phyloP scores from a whole-genome alignment of 306 rosid species.

The Macrotyloma uniflorum region DNA sequence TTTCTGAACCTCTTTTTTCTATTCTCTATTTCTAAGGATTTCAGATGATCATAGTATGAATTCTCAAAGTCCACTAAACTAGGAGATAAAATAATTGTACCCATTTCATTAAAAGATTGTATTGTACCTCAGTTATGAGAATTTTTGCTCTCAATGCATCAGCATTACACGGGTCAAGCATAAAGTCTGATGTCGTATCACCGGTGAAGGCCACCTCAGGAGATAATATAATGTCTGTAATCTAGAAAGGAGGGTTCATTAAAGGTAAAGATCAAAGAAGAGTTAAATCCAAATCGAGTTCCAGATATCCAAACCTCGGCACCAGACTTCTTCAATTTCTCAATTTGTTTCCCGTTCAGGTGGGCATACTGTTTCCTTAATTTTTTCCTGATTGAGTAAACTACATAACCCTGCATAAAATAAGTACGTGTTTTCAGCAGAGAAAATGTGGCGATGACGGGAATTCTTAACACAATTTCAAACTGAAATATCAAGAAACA shows the following conservation, averaged over 20 bases:
- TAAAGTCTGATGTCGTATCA: slow-evolving; percentile 85
- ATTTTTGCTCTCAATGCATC: slow-evolving; percentile 98
- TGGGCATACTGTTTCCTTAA: slow-evolving; percentile 86
- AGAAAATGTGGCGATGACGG: neutral
- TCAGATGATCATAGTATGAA: slow-evolving; percentile 2
- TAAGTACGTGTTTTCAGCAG: neutral
- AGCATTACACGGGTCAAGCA: slow-evolving; percentile 91
- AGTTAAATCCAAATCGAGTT: slow-evolving; percentile 20
- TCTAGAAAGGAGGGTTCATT: slow-evolving; percentile 59
- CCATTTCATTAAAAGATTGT: slow-evolving; percentile 16
- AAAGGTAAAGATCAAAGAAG: slow-evolving; percentile 20
- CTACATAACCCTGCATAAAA: slow-evolving; percentile 80
- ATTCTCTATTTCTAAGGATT: slow-evolving; percentile 11
- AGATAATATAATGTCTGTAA: slow-evolving; percentile 78
- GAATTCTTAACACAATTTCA: neutral
- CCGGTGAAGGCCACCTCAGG: slow-evolving; percentile 99
- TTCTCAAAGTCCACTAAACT: slow-evolving; percentile 1
- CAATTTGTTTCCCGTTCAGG: slow-evolving; percentile 92
- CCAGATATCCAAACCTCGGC: slow-evolving; percentile 69
- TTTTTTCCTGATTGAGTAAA: slow-evolving; percentile 90
- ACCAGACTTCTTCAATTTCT: slow-evolving; percentile 89
- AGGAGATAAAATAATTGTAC: neutral
- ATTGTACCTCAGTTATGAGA: slow-evolving; percentile 90
- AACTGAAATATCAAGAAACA: neutral
- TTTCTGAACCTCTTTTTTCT: neutral